Evolutionary conservation across 768 basidiomycete genomes (phyloP).

Genomic region (Naganishia randhawae): DNA sequence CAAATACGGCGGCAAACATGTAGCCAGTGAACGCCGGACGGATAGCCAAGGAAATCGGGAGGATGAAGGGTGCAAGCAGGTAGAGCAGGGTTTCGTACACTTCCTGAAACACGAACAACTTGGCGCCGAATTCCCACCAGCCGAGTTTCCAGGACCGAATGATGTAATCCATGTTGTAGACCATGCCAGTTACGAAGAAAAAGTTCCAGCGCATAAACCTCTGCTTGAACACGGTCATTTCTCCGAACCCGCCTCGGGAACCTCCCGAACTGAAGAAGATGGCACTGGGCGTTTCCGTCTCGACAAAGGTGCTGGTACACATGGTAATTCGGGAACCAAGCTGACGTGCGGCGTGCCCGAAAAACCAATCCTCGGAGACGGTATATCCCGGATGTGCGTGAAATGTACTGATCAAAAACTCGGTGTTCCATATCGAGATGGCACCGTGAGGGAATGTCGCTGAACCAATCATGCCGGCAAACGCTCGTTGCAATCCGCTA

Average conservation of each 20-base stretch:
- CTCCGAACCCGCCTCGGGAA: constrained; percentile 21
- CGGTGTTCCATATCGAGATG: constrained; percentile 17
- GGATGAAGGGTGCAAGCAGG: constrained; percentile 16
- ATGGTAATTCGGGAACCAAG: constrained; percentile 17
- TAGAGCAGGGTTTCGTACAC: constrained; percentile 25
- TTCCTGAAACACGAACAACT: constrained; percentile 23
- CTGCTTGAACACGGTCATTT: constrained; percentile 23
- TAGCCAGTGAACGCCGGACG: constrained; percentile 16
- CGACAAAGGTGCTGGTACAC: constrained; percentile 17
- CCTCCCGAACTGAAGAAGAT: constrained; percentile 22
- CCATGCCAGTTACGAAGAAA: constrained; percentile 20
- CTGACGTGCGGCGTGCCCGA: constrained; percentile 13
- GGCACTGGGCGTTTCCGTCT: constrained; percentile 5
- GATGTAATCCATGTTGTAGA: constrained; percentile 21
- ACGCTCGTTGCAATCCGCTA: constrained; percentile 10
- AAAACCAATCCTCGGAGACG: constrained; percentile 18
- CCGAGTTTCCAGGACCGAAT: constrained; percentile 23
- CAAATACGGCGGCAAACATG: constrained; percentile 17
- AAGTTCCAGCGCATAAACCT: constrained; percentile 24
- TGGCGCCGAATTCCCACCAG: constrained; percentile 25
- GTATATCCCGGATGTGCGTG: constrained; percentile 13
- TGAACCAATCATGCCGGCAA: constrained; percentile 10
- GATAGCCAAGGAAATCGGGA: constrained; percentile 15
- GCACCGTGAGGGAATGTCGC: constrained; percentile 19
- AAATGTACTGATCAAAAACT: constrained; percentile 20